Evolutionary conservation across 345 rosid genomes (phyloP), one percentile per base, ranked within the genome.

Genomic region (Populus pruinosa): DNA sequence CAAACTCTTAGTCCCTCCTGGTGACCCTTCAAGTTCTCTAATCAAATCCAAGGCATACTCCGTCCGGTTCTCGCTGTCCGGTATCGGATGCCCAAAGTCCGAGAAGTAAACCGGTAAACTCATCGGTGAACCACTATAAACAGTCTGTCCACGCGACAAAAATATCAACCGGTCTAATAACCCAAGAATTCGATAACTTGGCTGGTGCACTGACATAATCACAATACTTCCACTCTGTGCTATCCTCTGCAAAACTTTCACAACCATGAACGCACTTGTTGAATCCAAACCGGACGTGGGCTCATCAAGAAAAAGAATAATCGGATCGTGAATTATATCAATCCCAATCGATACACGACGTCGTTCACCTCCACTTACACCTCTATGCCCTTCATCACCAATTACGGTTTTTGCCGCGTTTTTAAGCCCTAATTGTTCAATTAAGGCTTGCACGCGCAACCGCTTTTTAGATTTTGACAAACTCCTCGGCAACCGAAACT

Each of bases 221-320:
- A 96, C 99, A 31, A 93, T 89, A 76, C 99, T 96, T 12, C 99
- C 99, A 56, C 94, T 91, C 83, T 91, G 94, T 6, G 98, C 99
- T 12, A 96, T 96, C 47, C 95, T 85, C 76, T 96, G 96, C 75
- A 96, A 75, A 0, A 96, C 99, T 63, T 93, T 96, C n/a, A 96
- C 98, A 59, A 95, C 99, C 98, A 91, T 92, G 83, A 81, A 93
- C 4, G 99, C 99, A 41, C 97, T 93, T 5, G 99, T 93, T 5
- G 99, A 95, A 76, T 95, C 99, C 56, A 95, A 84, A 2, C 99
- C 99, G 0, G 99, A 95, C 49, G 99, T 95, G 4, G 98, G 99
- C 71, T 95, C 99, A 33, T 95, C 99, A 13, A 95, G 91, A 78
- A 95, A 91, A 23, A 95, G 88, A 13, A 95, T 53, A 14, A 95